Evolutionary conservation across 306 rosid species (phyloP).

Genomic region (Cucurbita ficifolia): DNA sequence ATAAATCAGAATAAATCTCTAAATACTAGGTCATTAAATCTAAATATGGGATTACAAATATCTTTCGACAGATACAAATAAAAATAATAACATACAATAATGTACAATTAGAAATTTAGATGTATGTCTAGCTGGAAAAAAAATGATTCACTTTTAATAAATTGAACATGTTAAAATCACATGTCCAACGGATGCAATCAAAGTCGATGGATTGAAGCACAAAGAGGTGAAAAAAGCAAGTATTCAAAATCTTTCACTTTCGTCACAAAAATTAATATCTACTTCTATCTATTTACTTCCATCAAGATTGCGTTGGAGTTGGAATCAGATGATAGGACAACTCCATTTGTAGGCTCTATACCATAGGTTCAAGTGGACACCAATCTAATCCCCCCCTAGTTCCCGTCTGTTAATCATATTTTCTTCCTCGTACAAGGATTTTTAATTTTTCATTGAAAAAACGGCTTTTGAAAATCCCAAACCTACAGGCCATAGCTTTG

Average conservation of each 20-base stretch:
- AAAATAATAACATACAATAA: too few relatives aligned
- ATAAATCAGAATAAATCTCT: too few relatives aligned
- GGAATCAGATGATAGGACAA: background rate
- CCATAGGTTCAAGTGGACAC: background rate
- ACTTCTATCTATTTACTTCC: background rate
- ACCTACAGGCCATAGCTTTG: background rate
- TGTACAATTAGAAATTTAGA: background rate
- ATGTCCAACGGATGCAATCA: background rate
- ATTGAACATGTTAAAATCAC: background rate
- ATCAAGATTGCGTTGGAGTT: background rate
- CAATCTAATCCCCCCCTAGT: background rate
- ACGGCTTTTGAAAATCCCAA: background rate
- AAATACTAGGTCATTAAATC: too few relatives aligned
- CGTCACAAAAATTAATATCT: background rate
- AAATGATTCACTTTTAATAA: background rate
- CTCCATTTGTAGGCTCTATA: background rate
- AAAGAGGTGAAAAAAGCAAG: background rate
- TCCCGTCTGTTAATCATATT: background rate
- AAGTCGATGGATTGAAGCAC: background rate
- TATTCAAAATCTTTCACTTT: background rate
- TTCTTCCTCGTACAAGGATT: background rate
- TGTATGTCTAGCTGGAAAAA: background rate
- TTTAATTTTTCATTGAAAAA: background rate
- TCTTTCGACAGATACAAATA: too few relatives aligned
- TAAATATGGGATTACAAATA: too few relatives aligned